Conservation (phyloP, 129 eudicot genomes). For the Escallonia herrerae region DNA sequence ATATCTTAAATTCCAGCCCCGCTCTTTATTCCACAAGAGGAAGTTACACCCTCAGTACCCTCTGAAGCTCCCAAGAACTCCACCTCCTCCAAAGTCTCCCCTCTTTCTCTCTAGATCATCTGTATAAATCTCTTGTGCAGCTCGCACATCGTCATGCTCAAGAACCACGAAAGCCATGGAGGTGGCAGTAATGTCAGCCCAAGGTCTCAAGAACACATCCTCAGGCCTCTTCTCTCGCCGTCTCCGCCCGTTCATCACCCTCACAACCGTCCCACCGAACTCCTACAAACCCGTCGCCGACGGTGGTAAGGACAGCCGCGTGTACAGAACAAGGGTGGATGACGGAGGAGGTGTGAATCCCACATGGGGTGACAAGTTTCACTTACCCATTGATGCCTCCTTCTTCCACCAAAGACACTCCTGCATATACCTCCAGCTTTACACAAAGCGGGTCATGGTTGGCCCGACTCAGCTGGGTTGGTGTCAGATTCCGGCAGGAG, state of each 20-base stretch:
- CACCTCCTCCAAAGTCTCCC: slow-evolving; percentile 11
- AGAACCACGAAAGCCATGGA: slow-evolving; percentile 20
- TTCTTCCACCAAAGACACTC: slow-evolving; percentile 20
- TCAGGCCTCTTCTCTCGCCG: slow-evolving; percentile 25
- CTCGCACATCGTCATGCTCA: background rate
- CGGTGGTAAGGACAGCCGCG: slow-evolving; percentile 4
- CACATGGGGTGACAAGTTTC: slow-evolving; percentile 63
- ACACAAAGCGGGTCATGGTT: slow-evolving; percentile 29
- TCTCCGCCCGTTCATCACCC: slow-evolving; percentile 40
- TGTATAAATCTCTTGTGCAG: background rate
- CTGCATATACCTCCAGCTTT: slow-evolving; percentile 39
- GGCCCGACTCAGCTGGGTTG: slow-evolving; percentile 44
- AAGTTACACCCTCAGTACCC: slow-evolving; percentile 30
- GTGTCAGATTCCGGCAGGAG: slow-evolving; percentile 49
- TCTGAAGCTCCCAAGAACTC: slow-evolving; percentile 28
- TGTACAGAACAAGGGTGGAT: slow-evolving; percentile 51
- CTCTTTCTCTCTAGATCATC: background rate
- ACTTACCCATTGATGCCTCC: slow-evolving; percentile 24
- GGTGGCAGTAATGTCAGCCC: slow-evolving; percentile 50
- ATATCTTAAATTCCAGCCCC: background rate
- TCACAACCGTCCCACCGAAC: slow-evolving; percentile 32
- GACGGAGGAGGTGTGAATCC: slow-evolving; percentile 47
- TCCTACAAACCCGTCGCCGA: background rate
- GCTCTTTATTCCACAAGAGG: slow-evolving; percentile 11
- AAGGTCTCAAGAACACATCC: slow-evolving; percentile 36